Base-by-base conservation (phyloP, 768 basidiomycete genomes). In the Lactarius deliciosus region DNA sequence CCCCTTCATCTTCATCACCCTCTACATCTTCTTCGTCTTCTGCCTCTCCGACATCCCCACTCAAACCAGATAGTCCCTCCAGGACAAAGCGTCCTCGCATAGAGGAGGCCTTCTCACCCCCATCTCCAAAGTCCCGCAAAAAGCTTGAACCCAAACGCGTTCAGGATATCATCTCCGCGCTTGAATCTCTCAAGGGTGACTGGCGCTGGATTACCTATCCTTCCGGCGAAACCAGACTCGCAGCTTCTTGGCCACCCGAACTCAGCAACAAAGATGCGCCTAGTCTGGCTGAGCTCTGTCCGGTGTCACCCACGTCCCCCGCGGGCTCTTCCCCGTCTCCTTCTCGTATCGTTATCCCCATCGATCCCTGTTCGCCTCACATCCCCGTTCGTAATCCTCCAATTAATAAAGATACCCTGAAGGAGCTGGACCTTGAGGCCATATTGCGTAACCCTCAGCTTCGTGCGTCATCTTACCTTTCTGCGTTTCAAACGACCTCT, bases 371-470 rank as follows among this genome's bases (percentile, higher is more conserved):
- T 18, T 79, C 80, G 2, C 80, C 84, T 3, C 84, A 87, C 69
- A 84, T 92, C 66, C 92, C 91, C 8, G 80, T 90, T 41, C 77
- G 84, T 53, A 80, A 82, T 38, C 93, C 95, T 0, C 83, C 89
- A 53, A 91, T 96, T 74, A 94, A 92, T 73, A 83, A 90, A 45
- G 85, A 87, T 54, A 93, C 92, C 1, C 81, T 97, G 71, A 87
- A 86, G 73, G 92, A 94, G 74, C 81, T 97, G 60, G 94, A 97
- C 75, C 80, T 96, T 22, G 85, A 89, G 65, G 85, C 89, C 61
- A 94, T 96, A 72, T 81, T 96, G 64, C 86, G 91, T 57, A 94
- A 94, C 76, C 92, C 93, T 28, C 93, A 95, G 74, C 88, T 96
- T 66, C 90, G 95, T 92, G 78, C 79, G 88, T 89, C 25, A 64